phyloP scores from a whole-genome alignment of 2,329 filamentous ascomycete genomes.

The Orbilia blumenaviensis region DNA sequence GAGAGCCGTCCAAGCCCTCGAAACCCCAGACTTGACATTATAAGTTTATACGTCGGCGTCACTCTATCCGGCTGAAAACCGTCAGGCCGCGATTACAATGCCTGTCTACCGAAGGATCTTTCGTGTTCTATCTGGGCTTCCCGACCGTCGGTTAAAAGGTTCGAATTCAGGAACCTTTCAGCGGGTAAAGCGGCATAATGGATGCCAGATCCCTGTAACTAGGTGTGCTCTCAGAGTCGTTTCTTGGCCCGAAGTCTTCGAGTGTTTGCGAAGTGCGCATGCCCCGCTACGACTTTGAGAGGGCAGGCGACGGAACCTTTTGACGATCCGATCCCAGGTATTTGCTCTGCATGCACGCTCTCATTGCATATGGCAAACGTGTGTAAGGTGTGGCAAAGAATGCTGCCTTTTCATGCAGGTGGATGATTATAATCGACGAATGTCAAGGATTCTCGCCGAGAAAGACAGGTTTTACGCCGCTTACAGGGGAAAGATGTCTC shows the following conservation, averaged over 20 bases:
- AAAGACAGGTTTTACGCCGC: conserved; percentile 11
- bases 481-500: conserved; percentile 20
- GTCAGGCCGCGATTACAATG: neutral
- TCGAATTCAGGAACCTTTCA: conserved; percentile 43
- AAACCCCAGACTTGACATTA: neutral
- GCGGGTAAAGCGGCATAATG: conserved; percentile 52
- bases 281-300: neutral
- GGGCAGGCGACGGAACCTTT: neutral
- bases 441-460: conserved; percentile 24
- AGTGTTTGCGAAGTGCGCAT: neutral
- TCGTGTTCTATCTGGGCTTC: neutral
- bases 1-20: neutral
- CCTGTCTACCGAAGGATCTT: neutral
- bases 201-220: conserved; percentile 17
- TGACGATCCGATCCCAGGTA: neutral
- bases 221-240: neutral
- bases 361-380: neutral
- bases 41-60: conserved; percentile 17
- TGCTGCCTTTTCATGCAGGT: conserved; percentile 5
- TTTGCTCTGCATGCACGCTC: neutral
- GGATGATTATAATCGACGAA: conserved; percentile 21
- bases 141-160: conserved; percentile 39
- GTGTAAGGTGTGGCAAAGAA: conserved; percentile 47
- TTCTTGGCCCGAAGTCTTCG: neutral
- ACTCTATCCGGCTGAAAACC: conserved; percentile 26